Conservation (phyloP, 345 rosid genomes). For the Rhizophora apiculata region DNA sequence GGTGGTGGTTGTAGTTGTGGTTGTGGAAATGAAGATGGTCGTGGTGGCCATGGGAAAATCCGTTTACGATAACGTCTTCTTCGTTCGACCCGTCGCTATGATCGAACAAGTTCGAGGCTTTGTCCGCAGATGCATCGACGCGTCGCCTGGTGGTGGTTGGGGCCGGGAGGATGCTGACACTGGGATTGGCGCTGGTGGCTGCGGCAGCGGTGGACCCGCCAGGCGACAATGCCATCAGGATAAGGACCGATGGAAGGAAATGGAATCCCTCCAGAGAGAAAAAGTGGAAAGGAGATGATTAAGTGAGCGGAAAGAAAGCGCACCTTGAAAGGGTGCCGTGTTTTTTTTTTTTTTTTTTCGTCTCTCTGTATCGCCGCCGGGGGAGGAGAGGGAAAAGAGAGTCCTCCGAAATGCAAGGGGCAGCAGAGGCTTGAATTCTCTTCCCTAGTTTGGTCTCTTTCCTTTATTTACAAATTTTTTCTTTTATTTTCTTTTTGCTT, state of each 20-base stretch:
- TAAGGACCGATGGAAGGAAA: background rate
- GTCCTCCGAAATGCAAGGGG: background rate
- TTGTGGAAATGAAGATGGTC: constrained; percentile 17
- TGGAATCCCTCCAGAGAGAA: background rate
- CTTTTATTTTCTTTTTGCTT: too few relatives aligned
- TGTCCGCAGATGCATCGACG: constrained; percentile 37
- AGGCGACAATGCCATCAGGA: constrained; percentile 38
- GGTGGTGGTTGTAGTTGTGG: constrained; percentile 32
- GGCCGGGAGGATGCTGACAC: constrained; percentile 30
- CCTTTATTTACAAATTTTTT: background rate
- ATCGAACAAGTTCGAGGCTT: constrained; percentile 25
- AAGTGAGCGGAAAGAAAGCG: background rate
- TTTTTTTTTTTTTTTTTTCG: too few relatives aligned
- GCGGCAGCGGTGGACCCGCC: constrained; percentile 39
- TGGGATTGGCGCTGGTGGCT: constrained; percentile 47
- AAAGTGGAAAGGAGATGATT: background rate
- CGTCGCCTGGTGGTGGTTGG: constrained; percentile 75
- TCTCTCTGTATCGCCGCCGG: too few relatives aligned
- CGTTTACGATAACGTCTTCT: constrained; percentile 21
- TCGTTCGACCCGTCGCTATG: constrained; percentile 24
- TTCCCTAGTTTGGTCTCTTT: constrained; percentile 2
- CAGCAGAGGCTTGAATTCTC: background rate
- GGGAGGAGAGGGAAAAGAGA: background rate
- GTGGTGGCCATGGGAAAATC: constrained; percentile 27
- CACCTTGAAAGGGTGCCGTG: too few relatives aligned